These are phyloP conservation scores for Lipomyces lipofer DNA, from an alignment of 805 yeast species.

Conservation along the genomic window DNA sequence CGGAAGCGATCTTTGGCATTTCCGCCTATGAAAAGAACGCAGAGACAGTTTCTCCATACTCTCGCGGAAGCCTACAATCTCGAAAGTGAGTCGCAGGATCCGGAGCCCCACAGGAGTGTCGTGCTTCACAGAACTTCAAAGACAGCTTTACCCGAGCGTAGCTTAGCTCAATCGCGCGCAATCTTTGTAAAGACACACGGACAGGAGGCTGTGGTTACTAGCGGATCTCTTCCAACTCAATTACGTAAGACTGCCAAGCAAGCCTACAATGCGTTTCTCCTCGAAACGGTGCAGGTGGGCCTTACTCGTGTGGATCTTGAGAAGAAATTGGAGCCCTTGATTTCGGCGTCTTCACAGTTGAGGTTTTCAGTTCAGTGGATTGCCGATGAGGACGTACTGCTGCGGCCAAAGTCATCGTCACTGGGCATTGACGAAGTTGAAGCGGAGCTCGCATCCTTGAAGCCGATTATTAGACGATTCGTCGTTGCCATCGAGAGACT, in stretches of 20 bases:
- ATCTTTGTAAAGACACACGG: slow-evolving; percentile 5
- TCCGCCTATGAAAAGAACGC: slow-evolving; percentile 69
- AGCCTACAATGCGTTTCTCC: slow-evolving; percentile 25
- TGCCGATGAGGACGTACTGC: slow-evolving; percentile 29
- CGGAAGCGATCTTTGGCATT: slow-evolving; percentile 54
- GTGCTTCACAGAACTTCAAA: slow-evolving; percentile 46
- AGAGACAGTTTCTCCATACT: slow-evolving; percentile 69
- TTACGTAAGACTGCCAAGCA: slow-evolving; percentile 12
- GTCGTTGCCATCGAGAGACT: slow-evolving; percentile 4
- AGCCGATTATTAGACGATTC: slow-evolving; percentile 13
- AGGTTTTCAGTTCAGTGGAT: slow-evolving; percentile 24
- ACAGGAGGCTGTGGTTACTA: neutral
- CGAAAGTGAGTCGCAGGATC: slow-evolving; percentile 74
- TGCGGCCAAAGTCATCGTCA: slow-evolving; percentile 14
- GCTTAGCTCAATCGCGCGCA: slow-evolving; percentile 23
- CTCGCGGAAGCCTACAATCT: slow-evolving; percentile 60
- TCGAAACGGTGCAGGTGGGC: slow-evolving; percentile 26
- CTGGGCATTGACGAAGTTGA: slow-evolving; percentile 18
- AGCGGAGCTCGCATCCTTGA: slow-evolving; percentile 17
- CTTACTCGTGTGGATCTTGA: slow-evolving; percentile 24
- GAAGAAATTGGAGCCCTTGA: slow-evolving; percentile 11
- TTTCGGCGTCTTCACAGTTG: slow-evolving; percentile 6
- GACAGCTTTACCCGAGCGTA: slow-evolving; percentile 23
- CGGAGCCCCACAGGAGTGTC: slow-evolving; percentile 76
- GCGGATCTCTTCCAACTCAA: slow-evolving; percentile 4